phyloP scores from a whole-genome alignment of 352 stramenopile species.

The Elongisporangium anandrum region DNA sequence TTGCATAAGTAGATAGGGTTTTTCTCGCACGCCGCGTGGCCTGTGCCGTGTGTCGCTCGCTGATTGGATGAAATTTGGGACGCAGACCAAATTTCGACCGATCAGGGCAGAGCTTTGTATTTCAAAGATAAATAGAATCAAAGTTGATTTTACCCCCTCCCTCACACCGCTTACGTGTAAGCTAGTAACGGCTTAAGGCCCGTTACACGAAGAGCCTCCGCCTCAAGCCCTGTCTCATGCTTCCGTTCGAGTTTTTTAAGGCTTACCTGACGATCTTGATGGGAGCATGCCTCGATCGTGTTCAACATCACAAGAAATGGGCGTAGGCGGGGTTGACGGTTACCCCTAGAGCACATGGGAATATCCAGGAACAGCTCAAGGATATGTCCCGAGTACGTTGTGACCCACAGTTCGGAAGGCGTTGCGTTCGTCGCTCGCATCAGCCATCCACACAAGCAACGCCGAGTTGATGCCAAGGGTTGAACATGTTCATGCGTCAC shows the following conservation, averaged over 20 bases:
- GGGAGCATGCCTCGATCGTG: neutral
- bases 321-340: neutral
- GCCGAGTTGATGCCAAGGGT: neutral
- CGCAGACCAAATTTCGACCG: too few relatives aligned
- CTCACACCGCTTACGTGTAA: too few relatives aligned
- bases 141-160: too few relatives aligned
- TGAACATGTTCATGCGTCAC: constrained; percentile 5
- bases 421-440: constrained; percentile 9
- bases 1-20: too few relatives aligned
- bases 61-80: too few relatives aligned
- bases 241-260: constrained; percentile 10
- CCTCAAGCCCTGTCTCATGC: constrained; percentile 7
- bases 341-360: constrained; percentile 7
- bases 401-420: constrained; percentile 3
- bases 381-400: constrained; percentile 2
- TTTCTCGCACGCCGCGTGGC: too few relatives aligned
- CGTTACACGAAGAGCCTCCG: too few relatives aligned
- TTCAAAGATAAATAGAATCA: too few relatives aligned
- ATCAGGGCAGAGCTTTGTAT: too few relatives aligned
- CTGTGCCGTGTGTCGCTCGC: too few relatives aligned
- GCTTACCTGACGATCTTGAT: constrained; percentile 3
- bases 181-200: too few relatives aligned
- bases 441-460: constrained; percentile 4
- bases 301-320: too few relatives aligned
- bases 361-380: constrained; percentile 9